Evolutionary conservation across 2,329 filamentous ascomycete genomes (phyloP).

Genomic region (Cytospora leucostoma): DNA sequence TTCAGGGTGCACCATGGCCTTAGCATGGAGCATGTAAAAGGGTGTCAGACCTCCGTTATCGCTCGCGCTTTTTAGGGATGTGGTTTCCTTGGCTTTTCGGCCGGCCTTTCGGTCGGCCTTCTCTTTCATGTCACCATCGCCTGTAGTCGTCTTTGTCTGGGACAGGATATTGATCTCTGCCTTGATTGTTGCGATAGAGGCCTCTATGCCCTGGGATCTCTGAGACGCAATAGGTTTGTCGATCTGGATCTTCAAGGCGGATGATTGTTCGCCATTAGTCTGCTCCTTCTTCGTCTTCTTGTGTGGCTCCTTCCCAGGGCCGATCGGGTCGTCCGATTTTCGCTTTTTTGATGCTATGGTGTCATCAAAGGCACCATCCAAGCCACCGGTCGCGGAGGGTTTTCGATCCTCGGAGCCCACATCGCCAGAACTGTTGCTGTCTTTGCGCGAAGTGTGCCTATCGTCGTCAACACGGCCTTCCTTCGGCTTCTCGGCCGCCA

Average conservation of each 20-base stretch:
- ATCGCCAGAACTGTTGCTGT: neutral
- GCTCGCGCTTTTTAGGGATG: neutral
- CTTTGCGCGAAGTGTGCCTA: neutral
- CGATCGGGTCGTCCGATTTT: neutral
- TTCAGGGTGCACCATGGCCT: constrained; percentile 17
- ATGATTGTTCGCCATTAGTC: neutral
- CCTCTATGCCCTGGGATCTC: constrained; percentile 4
- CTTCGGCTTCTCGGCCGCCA: constrained; percentile 3
- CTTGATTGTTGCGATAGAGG: constrained; percentile 1
- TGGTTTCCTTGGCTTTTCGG: constrained; percentile 1
- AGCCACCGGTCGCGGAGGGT: neutral
- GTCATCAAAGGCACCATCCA: constrained; percentile 23
- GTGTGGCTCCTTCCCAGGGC: constrained; percentile 8
- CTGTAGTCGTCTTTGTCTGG: constrained; percentile 11
- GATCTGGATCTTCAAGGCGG: constrained; percentile 2
- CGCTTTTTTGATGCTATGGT: constrained; percentile 9
- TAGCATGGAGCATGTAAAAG: constrained; percentile 23
- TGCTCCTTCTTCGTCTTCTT: constrained; percentile 23
- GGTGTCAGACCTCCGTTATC: constrained; percentile 4
- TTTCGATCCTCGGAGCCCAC: neutral
- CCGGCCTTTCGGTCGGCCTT: neutral
- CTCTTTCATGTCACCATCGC: neutral
- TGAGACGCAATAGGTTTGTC: neutral
- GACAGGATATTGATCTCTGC: constrained; percentile 18
- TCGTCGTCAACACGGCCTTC: neutral